phyloP scores from a whole-genome alignment of 805 yeast species.

The Priceomyces melissophilus region DNA sequence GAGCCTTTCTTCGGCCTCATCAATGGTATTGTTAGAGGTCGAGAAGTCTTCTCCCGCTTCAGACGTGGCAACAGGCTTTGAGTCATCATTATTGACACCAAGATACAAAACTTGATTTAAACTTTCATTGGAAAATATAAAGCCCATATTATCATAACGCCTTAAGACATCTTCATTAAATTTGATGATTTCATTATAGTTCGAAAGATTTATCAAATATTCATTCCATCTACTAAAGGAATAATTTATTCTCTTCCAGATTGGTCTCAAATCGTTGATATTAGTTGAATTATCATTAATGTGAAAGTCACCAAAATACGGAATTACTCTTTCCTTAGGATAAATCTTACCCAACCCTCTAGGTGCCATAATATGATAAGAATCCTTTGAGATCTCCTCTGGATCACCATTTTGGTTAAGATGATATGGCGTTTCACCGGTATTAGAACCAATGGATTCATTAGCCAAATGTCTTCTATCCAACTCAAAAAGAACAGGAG shows the following conservation, averaged over 20 bases:
- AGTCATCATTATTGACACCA: constrained; percentile 34
- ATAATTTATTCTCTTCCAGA: constrained; percentile 63
- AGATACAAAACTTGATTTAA: constrained; percentile 40
- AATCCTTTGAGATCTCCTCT: constrained; percentile 28
- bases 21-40: background rate
- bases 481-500: constrained; percentile 85
- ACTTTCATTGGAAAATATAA: constrained; percentile 42
- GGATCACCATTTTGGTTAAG: constrained; percentile 6
- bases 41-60: constrained; percentile 3
- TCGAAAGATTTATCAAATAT: constrained; percentile 50
- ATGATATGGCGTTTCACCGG: background rate
- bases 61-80: constrained; percentile 17
- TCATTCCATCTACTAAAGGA: constrained; percentile 84
- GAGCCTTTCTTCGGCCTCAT: constrained; percentile 17
- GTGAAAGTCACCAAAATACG: constrained; percentile 85
- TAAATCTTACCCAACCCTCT: constrained; percentile 79
- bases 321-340: constrained; percentile 74
- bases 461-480: constrained; percentile 65
- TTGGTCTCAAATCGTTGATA: constrained; percentile 57
- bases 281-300: constrained; percentile 41
- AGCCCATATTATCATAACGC: constrained; percentile 39
- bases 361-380: constrained; percentile 77
- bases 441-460: constrained; percentile 15
- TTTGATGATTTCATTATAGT: constrained; percentile 37
- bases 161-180: constrained; percentile 40